Base-by-base conservation (phyloP, 805 yeast genomes). In the Lipomyces sp. region DNA sequence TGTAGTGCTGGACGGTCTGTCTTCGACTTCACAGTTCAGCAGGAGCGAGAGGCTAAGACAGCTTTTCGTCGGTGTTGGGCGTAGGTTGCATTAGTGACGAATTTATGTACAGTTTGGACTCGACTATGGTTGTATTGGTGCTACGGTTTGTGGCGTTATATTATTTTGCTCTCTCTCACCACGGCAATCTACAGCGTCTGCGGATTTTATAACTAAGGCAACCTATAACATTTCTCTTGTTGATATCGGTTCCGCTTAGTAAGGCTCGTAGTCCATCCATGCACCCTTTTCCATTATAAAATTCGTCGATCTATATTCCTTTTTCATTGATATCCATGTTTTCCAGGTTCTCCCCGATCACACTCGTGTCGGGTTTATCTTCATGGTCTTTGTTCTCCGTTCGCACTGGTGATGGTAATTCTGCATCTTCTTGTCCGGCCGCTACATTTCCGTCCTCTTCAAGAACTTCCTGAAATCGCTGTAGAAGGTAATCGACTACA, bases 401-500 rank as follows among this genome's bases (percentile, higher is more conserved):
- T 30, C n/a, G 29, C 33, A 29, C 34, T 24, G 29, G 29, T 24
- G 58, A 18, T 24, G n/a, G 4, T 29, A 11, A 15, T n/a, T 53
- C 57, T 4, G 29, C 39, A 8, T 55, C 58, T 15, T 30, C 24
- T 32, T 6, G 29, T 55, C 18, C 58, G 33, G 18, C 39, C n/a
- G 15, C 7, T 24, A 8, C 18, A 42, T 42, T 24, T 29, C 13
- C 81, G 62, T 80, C 83, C 24, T 82, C 83, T 6, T 76, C 79
- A 58, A 85, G 85, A 66, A 85, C 88, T 15, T 86, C 87, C 63
- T 85, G 88, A 73, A 82, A 94, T 73, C 87, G 87, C 76, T 85
- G 84, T 74, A 93, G 81, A 75, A 91, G 85, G 80, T 87, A 93
- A 53, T 85, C 87, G 71, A 91, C 96, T 18, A 92, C 88, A 35